Percentiles rank a stretch among this genome's conserved stretches.
phyloP scores from a whole-genome alignment of 148 eudicot species.

The Cornus kousa region DNA sequence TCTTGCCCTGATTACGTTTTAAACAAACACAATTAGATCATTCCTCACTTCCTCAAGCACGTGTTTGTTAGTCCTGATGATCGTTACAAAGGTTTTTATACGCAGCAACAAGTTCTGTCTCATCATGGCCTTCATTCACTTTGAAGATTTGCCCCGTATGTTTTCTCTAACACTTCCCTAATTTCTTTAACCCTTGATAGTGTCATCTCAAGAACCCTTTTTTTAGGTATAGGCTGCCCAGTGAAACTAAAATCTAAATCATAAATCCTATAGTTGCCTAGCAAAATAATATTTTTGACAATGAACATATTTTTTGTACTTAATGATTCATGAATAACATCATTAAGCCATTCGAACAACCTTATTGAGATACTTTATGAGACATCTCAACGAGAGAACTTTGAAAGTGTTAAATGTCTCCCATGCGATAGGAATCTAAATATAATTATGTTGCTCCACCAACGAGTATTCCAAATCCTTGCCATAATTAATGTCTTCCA shows the following conservation, averaged over 20 bases:
- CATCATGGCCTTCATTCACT: too few species aligned
- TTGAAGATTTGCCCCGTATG: too few species aligned
- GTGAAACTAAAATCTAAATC: background rate
- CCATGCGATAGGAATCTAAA: background rate
- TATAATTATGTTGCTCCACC: background rate
- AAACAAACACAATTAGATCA: background rate
- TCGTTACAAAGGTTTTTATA: background rate
- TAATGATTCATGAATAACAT: background rate
- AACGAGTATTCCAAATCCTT: background rate
- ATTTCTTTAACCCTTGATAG: background rate
- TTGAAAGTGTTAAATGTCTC: too few species aligned
- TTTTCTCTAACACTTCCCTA: background rate
- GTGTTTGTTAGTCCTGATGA: background rate
- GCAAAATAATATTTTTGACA: background rate
- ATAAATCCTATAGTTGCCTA: background rate
- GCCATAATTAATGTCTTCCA: background rate
- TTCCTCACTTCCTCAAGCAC: background rate
- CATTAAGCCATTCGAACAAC: background rate
- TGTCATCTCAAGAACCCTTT: background rate
- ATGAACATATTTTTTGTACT: too few species aligned
- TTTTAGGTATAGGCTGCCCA: background rate
- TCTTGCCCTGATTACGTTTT: background rate
- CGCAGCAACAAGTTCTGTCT: background rate
- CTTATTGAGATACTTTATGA: background rate
- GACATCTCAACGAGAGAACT: too few species aligned